These are phyloP conservation scores for Gastrodia elata DNA, from an alignment of 106 monocot species.

Conservation along the genomic window DNA sequence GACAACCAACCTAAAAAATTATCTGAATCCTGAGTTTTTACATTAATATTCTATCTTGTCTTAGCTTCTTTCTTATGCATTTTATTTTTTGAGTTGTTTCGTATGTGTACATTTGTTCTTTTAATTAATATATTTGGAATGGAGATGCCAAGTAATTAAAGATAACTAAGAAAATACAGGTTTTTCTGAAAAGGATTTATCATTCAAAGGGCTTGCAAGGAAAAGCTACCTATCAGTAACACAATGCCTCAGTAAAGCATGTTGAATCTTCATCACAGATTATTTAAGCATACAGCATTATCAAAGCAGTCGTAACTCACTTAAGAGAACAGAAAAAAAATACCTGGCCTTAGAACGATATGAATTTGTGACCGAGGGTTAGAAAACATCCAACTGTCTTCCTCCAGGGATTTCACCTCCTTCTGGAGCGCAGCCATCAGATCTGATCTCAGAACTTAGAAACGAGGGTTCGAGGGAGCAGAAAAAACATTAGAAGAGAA, in stretches of 20 bases:
- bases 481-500: background rate
- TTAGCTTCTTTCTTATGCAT: no score
- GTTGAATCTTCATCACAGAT: background rate
- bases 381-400: conserved; percentile 79
- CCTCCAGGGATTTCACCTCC: conserved; percentile 83
- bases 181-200: background rate
- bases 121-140: no score
- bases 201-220: background rate
- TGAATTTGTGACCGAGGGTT: conserved; percentile 80
- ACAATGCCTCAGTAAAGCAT: no score
- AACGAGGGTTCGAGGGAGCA: background rate
- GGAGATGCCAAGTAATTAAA: no score
- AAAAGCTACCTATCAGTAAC: background rate
- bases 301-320: background rate
- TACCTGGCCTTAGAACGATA: conserved; percentile 67
- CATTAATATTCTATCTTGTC: no score
- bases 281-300: background rate
- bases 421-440: conserved; percentile 62
- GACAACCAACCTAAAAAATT: no score
- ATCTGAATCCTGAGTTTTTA: no score
- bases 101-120: no score
- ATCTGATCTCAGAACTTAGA: conserved; percentile 61
- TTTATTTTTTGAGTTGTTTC: no score
- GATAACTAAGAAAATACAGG: background rate
- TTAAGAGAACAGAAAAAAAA: background rate